Conservation (phyloP, 2,329 filamentous ascomycete genomes). For the Xylaria sp. region DNA sequence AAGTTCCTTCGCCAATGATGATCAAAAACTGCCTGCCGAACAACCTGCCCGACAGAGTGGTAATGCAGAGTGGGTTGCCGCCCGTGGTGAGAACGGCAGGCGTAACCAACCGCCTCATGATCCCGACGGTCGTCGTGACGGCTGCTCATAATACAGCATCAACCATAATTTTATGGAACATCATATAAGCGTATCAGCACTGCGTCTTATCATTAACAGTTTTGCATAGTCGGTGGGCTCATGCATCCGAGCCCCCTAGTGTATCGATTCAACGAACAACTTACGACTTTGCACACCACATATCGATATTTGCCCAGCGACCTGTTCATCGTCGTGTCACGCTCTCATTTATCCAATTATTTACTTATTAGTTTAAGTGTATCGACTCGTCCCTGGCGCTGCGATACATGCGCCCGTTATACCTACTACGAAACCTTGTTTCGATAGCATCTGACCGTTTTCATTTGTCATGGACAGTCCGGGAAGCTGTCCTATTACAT, state of each 20-base stretch:
- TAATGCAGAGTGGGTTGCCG: constrained; percentile 62
- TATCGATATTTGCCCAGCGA: neutral
- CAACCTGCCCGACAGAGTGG: constrained; percentile 65
- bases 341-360: constrained; percentile 32
- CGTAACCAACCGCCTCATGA: constrained; percentile 55
- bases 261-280: constrained; percentile 9
- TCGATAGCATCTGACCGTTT: constrained; percentile 37
- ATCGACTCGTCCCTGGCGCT: neutral
- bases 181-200: neutral
- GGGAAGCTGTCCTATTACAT: constrained; percentile 25
- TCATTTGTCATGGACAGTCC: constrained; percentile 42
- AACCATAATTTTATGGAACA: neutral
- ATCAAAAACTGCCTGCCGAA: constrained; percentile 71
- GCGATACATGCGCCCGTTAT: constrained; percentile 16
- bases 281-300: constrained; percentile 9
- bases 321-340: constrained; percentile 7
- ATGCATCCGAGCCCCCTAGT: neutral
- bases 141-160: constrained; percentile 29
- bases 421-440: constrained; percentile 31
- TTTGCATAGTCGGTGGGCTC: neutral
- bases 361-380: constrained; percentile 28
- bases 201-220: neutral
- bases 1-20: constrained; percentile 54
- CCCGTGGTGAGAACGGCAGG: constrained; percentile 58
- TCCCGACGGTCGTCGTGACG: constrained; percentile 55